These are phyloP conservation scores for Apiospora malaysiana DNA, from an alignment of 2,329 filamentous ascomycete species.

Conservation along the genomic window DNA sequence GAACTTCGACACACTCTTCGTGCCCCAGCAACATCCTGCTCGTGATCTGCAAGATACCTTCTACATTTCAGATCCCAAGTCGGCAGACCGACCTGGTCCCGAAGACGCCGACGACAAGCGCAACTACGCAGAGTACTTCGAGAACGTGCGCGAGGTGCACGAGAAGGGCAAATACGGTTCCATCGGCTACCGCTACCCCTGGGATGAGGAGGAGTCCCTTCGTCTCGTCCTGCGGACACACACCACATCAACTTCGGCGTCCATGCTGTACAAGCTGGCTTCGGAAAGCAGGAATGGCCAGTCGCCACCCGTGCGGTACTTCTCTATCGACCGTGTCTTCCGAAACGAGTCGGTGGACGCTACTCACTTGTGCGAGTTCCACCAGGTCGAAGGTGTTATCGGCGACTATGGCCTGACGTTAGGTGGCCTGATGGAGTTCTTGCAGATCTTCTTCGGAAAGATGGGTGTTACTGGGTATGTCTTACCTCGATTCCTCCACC, in stretches of 20 bases:
- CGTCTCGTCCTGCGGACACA: conserved; percentile 92
- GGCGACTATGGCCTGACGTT: conserved; percentile 93
- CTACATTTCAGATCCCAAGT: conserved; percentile 90
- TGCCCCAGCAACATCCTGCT: conserved; percentile 96
- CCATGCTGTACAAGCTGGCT: conserved; percentile 89
- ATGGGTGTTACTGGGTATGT: conserved; percentile 76
- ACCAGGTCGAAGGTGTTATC: conserved; percentile 98
- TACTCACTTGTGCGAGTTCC: conserved; percentile 96
- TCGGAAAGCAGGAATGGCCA: conserved; percentile 73
- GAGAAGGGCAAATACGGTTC: conserved; percentile 92
- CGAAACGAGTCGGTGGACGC: conserved; percentile 94
- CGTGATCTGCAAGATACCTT: conserved; percentile 98
- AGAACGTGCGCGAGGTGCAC: conserved; percentile 86
- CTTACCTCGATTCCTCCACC: background rate
- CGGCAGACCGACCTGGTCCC: conserved; percentile 71
- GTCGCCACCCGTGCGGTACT: conserved; percentile 81
- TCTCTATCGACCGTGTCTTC: conserved; percentile 98
- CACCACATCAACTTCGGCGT: conserved; percentile 90
- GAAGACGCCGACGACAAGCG: conserved; percentile 59
- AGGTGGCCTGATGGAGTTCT: conserved; percentile 89
- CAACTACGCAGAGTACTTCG: conserved; percentile 86
- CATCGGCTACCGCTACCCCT: conserved; percentile 95
- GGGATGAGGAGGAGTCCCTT: conserved; percentile 85
- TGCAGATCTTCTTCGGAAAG: conserved; percentile 94
- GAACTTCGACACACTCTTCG: conserved; percentile 96